Conservation (phyloP, 2,329 filamentous ascomycete genomes). For the Apiospora saccharicola region DNA sequence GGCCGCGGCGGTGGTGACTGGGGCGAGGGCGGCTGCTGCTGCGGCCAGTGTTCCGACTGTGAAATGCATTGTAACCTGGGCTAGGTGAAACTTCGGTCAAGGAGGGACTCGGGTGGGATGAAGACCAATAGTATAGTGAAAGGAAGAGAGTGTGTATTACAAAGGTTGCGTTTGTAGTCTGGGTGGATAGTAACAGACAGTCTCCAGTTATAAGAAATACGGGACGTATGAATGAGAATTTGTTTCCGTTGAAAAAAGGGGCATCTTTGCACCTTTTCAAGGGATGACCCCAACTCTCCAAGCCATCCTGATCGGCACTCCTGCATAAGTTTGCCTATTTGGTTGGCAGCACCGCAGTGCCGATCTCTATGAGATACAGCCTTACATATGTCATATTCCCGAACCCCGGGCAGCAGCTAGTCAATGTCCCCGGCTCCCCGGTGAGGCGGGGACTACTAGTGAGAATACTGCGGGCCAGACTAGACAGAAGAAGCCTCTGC, state of each 20-base stretch:
- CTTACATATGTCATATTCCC: background rate
- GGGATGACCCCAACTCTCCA: background rate
- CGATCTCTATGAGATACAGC: background rate
- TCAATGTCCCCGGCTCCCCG: no score
- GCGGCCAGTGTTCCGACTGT: background rate
- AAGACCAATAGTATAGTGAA: background rate
- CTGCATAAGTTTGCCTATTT: background rate
- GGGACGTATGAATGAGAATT: background rate
- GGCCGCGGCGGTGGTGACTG: background rate
- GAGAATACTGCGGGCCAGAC: no score
- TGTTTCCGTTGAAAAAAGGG: background rate
- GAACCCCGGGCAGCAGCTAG: no score
- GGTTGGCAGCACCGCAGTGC: background rate
- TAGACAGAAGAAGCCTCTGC: no score
- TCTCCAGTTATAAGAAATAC: background rate
- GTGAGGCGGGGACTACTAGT: no score
- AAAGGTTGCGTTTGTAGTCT: background rate
- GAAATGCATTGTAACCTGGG: background rate
- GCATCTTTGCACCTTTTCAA: background rate
- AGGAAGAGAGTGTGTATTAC: background rate
- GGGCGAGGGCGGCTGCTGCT: background rate
- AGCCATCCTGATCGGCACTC: background rate
- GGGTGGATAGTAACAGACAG: background rate
- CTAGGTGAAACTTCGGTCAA: background rate
- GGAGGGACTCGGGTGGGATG: background rate